Evolutionary conservation across 192 early-diverging fungal species (phyloP), one percentile per base, ranked within the genome.

Genomic region (Dissophora globulifera): DNA sequence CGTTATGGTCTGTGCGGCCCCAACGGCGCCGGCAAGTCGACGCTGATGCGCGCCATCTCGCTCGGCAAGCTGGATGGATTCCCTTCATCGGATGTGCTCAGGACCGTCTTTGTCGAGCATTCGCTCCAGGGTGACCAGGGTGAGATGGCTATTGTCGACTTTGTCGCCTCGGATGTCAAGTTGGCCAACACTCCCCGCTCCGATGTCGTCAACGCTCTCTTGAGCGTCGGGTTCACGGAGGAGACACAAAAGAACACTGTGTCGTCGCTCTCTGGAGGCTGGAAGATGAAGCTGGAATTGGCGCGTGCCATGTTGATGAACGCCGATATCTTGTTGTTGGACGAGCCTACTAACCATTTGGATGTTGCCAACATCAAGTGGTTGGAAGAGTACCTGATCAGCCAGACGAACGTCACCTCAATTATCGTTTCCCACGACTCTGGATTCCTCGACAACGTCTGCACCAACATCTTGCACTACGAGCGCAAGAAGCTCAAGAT

Each of bases 241-340:
- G 81, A 81, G 69, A 82, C 89, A 64, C 84, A 83, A 51, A 82
- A 81, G 66, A 86, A 90, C 69, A 61, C 87, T 49, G 89, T 94
- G 67, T 87, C 87, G 41, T 83, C 86, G 20, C 85, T 95, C 16
- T 91, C 90, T 67, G 93, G 93, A 83, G 92, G 92, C 55, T 95
- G 93, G 92, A 92, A 93, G 82, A 95, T 95, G 93, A 94, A 93
- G 89, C 84, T 94, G 46, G 91, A 88, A 79, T 86, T 95, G 76
- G 92, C 92, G 19, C 90, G 92, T 81, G 93, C 93, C 60, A 91
- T 95, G 89, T 81, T 95, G 75, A 83, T 86, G 83, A 92, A 93
- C 64, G 90, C 93, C 75, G 93, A 95, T 79, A 91, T 95, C 50
- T 71, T 94, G 55, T 81, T 95, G 57, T 79, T 94, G 64, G 93